These are phyloP conservation scores for bread wheat (Triticum aestivum) DNA, from an alignment of 176 grass and related monocot species.

Conservation along the genomic window DNA sequence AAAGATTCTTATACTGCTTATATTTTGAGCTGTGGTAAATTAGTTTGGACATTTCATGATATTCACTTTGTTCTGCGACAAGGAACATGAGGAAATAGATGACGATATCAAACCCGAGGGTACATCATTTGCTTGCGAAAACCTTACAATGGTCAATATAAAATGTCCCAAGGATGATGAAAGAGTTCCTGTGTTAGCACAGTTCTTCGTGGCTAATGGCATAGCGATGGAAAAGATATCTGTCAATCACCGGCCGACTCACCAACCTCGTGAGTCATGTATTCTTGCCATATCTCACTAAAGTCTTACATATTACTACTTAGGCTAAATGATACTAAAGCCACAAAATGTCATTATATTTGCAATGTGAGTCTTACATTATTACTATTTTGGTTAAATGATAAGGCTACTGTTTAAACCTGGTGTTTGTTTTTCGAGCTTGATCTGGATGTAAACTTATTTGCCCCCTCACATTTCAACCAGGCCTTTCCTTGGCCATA, in stretches of 20 bases:
- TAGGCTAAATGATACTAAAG: not conserved
- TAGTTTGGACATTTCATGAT: not conserved
- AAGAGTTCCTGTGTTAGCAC: not conserved
- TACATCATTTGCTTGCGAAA: not conserved
- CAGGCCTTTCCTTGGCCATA: too few relatives aligned
- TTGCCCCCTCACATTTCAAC: too few relatives aligned
- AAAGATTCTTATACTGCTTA: not conserved
- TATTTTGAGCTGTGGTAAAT: not conserved
- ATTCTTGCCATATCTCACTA: not conserved
- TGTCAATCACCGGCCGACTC: not conserved
- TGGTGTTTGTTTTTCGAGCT: too few relatives aligned
- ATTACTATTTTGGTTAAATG: too few relatives aligned
- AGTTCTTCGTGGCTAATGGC: not conserved
- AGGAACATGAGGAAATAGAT: not conserved
- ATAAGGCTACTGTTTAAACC: too few relatives aligned
- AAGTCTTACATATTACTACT: not conserved
- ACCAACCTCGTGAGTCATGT: not conserved
- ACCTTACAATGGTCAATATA: conserved; percentile 11
- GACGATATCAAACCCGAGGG: not conserved
- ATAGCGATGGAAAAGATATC: not conserved
- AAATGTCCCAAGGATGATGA: not conserved
- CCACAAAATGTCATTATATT: too few relatives aligned
- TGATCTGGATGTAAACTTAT: too few relatives aligned
- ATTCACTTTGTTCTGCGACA: not conserved
- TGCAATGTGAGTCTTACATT: too few relatives aligned